Conservation (phyloP, 495 filamentous ascomycete species). For the Aspergillus ostianus region DNA sequence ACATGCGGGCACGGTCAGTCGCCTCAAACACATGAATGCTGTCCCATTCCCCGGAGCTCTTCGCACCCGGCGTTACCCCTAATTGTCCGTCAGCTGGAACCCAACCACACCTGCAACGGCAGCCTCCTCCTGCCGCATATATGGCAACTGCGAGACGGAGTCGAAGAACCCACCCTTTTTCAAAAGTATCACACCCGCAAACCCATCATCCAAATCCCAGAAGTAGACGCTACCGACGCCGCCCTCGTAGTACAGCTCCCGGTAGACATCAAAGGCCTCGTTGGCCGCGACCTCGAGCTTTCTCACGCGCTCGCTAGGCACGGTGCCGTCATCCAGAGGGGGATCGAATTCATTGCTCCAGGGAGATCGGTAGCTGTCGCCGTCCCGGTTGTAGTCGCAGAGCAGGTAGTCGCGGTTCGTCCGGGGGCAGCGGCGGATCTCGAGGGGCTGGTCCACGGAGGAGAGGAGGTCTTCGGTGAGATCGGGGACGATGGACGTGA, state of each 20-base stretch:
- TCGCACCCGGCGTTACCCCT: conserved; percentile 65
- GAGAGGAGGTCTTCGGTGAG: conserved; percentile 97
- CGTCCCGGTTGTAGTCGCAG: conserved; percentile 99
- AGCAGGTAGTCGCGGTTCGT: conserved; percentile 94
- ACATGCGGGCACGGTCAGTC: conserved; percentile 81
- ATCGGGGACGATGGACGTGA: conserved; percentile 82
- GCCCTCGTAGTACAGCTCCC: conserved; percentile 97
- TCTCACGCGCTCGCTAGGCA: conserved; percentile 81
- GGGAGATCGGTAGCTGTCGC: conserved; percentile 92
- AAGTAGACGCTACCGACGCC: conserved; percentile 95
- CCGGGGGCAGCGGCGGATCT: conserved; percentile 78
- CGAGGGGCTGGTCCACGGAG: conserved; percentile 93
- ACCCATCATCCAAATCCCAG: conserved; percentile 98
- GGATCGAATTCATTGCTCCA: conserved; percentile 99
- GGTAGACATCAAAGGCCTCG: conserved; percentile 95
- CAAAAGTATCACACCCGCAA: conserved; percentile 90
- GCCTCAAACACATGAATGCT: conserved; percentile 99
- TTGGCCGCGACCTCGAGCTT: conserved; percentile 93
- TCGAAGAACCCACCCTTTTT: conserved; percentile 70
- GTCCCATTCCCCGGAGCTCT: conserved; percentile 87
- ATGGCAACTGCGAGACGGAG: too few species aligned
- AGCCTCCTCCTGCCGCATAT: neutral
- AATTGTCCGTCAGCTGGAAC: neutral
- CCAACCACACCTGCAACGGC: neutral
- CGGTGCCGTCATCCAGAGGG: conserved; percentile 70